A percentile compares a stretch with the other conserved stretches of the same genome.
phyloP scores from a whole-genome alignment of 257 asterid genomes.

The Forsythia viridissima region DNA sequence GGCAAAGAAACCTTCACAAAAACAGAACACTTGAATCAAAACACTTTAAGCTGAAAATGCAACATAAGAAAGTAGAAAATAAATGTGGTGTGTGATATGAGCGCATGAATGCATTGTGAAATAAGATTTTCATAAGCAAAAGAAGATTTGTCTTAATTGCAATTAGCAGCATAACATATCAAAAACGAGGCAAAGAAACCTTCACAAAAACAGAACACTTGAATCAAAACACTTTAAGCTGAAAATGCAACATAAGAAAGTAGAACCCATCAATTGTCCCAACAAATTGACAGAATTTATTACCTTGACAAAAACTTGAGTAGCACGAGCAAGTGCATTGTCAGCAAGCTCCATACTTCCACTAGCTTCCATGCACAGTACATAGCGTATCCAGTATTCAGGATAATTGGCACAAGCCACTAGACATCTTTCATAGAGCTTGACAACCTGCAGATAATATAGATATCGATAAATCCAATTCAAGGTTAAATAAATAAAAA shows the following conservation, averaged over 20 bases:
- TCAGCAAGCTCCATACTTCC: conserved; percentile 96
- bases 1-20: not conserved
- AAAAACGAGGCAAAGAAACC: not conserved
- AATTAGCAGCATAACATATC: not conserved
- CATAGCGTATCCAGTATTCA: conserved; percentile 91
- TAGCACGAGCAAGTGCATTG: conserved; percentile 96
- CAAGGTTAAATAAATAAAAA: conserved; percentile 14
- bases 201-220: not conserved
- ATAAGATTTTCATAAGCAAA: not conserved
- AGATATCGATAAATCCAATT: conserved; percentile 28
- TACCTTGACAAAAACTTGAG: conserved; percentile 95
- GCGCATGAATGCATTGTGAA: not conserved
- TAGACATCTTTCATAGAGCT: conserved; percentile 93
- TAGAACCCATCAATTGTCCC: not conserved
- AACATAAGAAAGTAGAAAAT: not conserved
- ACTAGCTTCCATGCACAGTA: conserved; percentile 83
- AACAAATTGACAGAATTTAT: conserved; percentile 8
- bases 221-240: not conserved
- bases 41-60: too few relatives aligned
- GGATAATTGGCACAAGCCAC: conserved; percentile 98
- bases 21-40: too few relatives aligned
- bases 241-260: not conserved
- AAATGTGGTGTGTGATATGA: not conserved
- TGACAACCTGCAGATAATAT: conserved; percentile 71
- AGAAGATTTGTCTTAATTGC: not conserved